Conservation (phyloP, 164 flowering plant genomes). For the Piper longum region DNA sequence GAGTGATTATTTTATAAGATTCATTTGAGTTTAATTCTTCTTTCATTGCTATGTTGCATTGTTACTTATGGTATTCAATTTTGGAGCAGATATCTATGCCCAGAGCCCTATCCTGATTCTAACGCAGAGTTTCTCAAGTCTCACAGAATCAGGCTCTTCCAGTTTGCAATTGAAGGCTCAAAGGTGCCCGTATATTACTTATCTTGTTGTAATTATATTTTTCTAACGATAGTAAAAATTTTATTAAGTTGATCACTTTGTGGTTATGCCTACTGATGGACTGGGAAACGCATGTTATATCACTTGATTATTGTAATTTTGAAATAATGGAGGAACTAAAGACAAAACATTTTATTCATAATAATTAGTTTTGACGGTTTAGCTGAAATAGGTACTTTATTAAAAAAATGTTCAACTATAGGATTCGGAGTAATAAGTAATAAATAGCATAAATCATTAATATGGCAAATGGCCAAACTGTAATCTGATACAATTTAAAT, state of each 20-base stretch:
- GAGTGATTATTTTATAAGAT: neutral
- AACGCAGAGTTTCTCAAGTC: conserved; percentile 33
- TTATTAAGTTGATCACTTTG: neutral
- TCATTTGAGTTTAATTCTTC: neutral
- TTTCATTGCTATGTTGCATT: neutral
- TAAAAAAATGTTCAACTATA: too few species aligned
- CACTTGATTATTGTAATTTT: neutral
- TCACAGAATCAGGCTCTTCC: conserved; percentile 36
- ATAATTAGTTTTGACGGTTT: too few species aligned
- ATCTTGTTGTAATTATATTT: neutral
- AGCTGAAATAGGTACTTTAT: too few species aligned
- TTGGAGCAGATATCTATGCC: conserved; percentile 48
- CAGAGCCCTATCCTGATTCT: conserved; percentile 52
- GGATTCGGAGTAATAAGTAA: too few species aligned
- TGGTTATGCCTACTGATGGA: neutral
- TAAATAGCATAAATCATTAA: too few species aligned
- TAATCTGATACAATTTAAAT: too few species aligned
- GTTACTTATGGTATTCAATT: neutral
- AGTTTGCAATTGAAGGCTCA: conserved; percentile 1
- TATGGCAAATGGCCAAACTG: too few species aligned
- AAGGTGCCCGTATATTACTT: neutral
- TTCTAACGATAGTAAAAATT: neutral
- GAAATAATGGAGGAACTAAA: neutral
- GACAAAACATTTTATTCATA: too few species aligned
- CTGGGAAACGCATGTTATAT: neutral